Base-by-base conservation (phyloP, 2,329 filamentous ascomycete species). In the Mycosphaerella sp. region DNA sequence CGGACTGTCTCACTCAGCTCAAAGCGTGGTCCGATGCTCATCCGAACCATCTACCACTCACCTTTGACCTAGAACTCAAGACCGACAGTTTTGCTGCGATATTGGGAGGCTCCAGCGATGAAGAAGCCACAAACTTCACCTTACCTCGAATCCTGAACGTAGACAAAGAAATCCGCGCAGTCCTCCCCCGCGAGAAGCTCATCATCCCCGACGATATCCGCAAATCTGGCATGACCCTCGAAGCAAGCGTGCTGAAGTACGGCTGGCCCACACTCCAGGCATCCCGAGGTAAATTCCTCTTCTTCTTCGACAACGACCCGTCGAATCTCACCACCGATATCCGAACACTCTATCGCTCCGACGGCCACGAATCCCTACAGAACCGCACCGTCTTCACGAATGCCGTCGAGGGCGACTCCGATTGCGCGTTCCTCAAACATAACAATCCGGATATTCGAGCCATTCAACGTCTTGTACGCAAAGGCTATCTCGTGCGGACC, bases 51-150 rank as follows among this genome's bases (percentile, higher is more conserved):
- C 68, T 78, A 2, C 77, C 77, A 2, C 71, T 79, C 55, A 68
- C 73, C 11, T 71, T 79, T 60, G 75, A 78, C 65, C 69, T 78
- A 4, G 76, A 79, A 58, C 73, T 78, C 56, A 78, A 78, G 63
- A 72, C 69, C 14, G 70, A 73, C 14, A 69, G 67, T 1, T 61
- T 66, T 8, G 66, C 63, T 17, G 72, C 70, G 53, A 46, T 38
- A 1, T 43, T 67, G 1, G 70, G 68, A 12, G 70, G 70, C 29
- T 63, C 71, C 4, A 72, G 72, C 34, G 70, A 72, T 10, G 69
- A 72, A 4, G 65, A 70, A 53, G 66, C 70, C 2, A 70, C 73
- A 21, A 69, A 70, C 34, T 78, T 76, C 76, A 73, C 73, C 21
- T 64, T 76, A 14, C 58, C 66, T 0, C 68, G 64, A 3, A 70